Base-by-base conservation (phyloP, 2,329 filamentous ascomycete species). In the Aspergillus sp. region DNA sequence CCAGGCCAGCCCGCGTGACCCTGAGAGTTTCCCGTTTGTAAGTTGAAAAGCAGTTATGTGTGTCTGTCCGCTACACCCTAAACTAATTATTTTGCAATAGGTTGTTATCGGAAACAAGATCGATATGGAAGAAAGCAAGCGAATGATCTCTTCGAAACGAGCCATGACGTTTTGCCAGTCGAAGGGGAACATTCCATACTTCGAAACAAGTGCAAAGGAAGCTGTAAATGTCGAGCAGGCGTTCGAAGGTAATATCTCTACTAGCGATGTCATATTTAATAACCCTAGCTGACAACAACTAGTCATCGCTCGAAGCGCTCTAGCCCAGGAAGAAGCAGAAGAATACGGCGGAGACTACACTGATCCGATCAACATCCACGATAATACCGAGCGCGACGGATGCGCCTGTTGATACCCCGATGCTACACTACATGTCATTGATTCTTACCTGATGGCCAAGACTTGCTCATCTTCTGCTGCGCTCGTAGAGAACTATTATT, bases 51-150 rank as follows among this genome's bases (percentile, higher is more conserved):
- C 26, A 48, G 13, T n/a, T 48, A 17, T 15, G 4, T 9, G n/a
- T 11, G 18, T 53, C 18, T 15, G 8, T 42, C 17, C 38, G 9
- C 7, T n/a, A 32, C 18, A 4, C 11, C 11, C 7, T 18, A 17
- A 42, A 51, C 64, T 56, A 65, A 49, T 24, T 18, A 13, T 42
- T 13, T 38, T 43, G 18, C 38, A 24, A 15, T 55, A 93, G 90
- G 90, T 96, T 59, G 95, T 99, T 39, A 85, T 99, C 58, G 95
- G 95, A 57, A 99, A 99, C 84, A 99, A 99, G 84, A 96, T 99
- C 69, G 95, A 99, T 80, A 89, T 97, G 45, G 95, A 97, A 74
- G 95, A 98, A 79, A 96, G 89, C 82, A 97, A 97, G 83, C 85
- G 95, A 74, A 91, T 95, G 82, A 96, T 99, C 68, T 96, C 91